Conservation (phyloP, 2,329 filamentous ascomycete species). For the Fusarium pseudocircinatum region DNA sequence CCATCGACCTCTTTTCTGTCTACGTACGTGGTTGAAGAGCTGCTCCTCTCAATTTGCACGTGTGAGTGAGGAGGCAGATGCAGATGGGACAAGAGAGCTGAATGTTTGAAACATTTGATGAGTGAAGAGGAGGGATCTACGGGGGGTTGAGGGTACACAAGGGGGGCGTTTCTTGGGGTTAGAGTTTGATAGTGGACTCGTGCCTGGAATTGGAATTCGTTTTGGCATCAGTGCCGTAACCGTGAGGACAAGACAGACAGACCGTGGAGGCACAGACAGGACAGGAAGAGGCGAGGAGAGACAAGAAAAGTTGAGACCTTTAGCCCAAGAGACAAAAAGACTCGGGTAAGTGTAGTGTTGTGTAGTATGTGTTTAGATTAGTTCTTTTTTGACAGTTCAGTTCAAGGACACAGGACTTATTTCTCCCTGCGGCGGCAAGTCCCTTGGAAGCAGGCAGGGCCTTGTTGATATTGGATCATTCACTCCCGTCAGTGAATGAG, state of each 20-base stretch:
- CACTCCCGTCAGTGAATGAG: slow-evolving; percentile 19
- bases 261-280: neutral
- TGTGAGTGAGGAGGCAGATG: neutral
- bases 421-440: neutral
- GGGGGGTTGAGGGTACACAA: neutral
- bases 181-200: slow-evolving; percentile 25
- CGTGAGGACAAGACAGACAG: neutral
- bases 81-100: neutral
- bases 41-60: slow-evolving; percentile 2
- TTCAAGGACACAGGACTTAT: neutral
- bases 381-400: neutral
- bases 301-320: neutral
- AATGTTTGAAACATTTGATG: slow-evolving; percentile 18
- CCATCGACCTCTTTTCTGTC: slow-evolving; percentile 19
- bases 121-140: slow-evolving; percentile 6
- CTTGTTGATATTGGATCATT: slow-evolving; percentile 11
- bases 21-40: slow-evolving; percentile 26
- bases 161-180: neutral
- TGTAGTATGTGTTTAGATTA: neutral
- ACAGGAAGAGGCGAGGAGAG: neutral
- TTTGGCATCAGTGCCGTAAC: slow-evolving; percentile 8
- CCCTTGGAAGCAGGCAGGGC: neutral
- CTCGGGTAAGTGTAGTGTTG: neutral
- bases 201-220: slow-evolving; percentile 26
- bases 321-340: neutral